Conservation (phyloP, 1,139 yeast species). For the Neolecta irregularis region DNA sequence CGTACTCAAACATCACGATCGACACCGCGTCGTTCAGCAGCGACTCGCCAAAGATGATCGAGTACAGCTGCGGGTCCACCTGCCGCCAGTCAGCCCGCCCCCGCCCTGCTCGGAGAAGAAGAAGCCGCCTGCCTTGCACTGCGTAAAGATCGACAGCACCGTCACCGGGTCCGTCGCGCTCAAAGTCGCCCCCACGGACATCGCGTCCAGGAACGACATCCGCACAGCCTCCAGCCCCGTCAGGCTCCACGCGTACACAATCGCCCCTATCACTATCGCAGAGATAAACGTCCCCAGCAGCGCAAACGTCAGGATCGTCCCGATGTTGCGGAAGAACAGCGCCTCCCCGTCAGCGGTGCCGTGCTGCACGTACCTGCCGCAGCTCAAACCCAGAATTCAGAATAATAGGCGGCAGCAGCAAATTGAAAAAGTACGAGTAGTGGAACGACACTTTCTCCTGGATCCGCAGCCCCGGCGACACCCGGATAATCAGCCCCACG, state of each 20-base stretch:
- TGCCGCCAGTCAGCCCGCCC: too few relatives aligned
- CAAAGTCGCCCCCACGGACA: slow-evolving; percentile 92
- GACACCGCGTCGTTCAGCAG: slow-evolving; percentile 92
- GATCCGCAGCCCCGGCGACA: slow-evolving; percentile 89
- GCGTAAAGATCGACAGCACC: slow-evolving; percentile 85
- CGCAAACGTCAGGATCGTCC: slow-evolving; percentile 84
- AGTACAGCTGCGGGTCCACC: slow-evolving; percentile 94
- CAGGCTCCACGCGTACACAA: slow-evolving; percentile 71
- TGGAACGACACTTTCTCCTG: slow-evolving; percentile 95
- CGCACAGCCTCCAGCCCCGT: slow-evolving; percentile 77
- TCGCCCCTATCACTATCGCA: slow-evolving; percentile 63
- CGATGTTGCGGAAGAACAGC: slow-evolving; percentile 82
- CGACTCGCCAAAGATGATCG: slow-evolving; percentile 94
- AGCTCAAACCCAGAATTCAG: slow-evolving; percentile 91
- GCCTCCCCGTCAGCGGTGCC: slow-evolving; percentile 25
- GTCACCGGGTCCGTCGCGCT: slow-evolving; percentile 99
- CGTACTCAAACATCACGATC: slow-evolving; percentile 82
- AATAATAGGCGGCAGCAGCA: slow-evolving; percentile 88
- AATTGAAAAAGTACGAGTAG: slow-evolving; percentile 84
- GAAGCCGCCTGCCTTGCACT: too few relatives aligned
- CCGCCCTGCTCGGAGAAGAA: too few relatives aligned
- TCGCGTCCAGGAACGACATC: slow-evolving; percentile 86
- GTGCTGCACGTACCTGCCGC: slow-evolving; percentile 38
- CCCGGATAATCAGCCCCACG: slow-evolving; percentile 77
- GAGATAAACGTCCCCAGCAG: slow-evolving; percentile 93